Base-by-base conservation (phyloP, 164 flowering plant genomes). In the Kingdonia uniflora region DNA sequence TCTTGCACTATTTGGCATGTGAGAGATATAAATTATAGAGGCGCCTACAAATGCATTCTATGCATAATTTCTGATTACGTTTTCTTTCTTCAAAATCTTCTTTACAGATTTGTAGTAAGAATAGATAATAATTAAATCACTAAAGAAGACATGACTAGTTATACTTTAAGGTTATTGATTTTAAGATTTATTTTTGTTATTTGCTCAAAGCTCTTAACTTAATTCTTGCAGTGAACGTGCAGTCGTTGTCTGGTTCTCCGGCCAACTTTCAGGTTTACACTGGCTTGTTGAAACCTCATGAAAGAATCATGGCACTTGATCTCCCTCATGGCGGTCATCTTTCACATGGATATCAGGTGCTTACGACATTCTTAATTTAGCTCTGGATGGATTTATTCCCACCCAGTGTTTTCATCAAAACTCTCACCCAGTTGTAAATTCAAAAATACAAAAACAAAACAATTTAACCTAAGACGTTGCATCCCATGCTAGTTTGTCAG, bases 221-320 rank as follows among this genome's bases (percentile, higher is more conserved):
- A 33, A 7, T 25, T 40, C 40, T 59, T 77, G 71, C 84, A 94
- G 99, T 89, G 52, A 94, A 94, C 59, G 97, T 94, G 72, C 97
- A 89, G 69, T 74, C 97, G 15, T 68, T 94, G 14, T 94, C 99
- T 50, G 99, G 99, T 14, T 89, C 99, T 49, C 97, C 99, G 14
- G 63, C 99, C 22, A 94, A 94, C 62, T 94, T 94, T 46, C 99
- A 94, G 60, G 97, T 84, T 33, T 94, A 94, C 66, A 89, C 97
- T 69, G 99, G 96, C 29, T 60, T 94, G 46, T 63, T 94, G 64
- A 94, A 86, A 61, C 90, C 99, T 58, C 99, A 94, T 66, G 99
- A 94, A 0, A 84, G 99, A 74, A 94, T 88, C 65, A 94, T 94
- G 97, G 97, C 96, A 5, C 97, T 94, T 56, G 97, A 86, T 76